Evolutionary conservation across 225 moss, liverwort and hornwort genomes (phyloP), one percentile per base, ranked within the genome.

Genomic region (Sphagnum tenellum): DNA sequence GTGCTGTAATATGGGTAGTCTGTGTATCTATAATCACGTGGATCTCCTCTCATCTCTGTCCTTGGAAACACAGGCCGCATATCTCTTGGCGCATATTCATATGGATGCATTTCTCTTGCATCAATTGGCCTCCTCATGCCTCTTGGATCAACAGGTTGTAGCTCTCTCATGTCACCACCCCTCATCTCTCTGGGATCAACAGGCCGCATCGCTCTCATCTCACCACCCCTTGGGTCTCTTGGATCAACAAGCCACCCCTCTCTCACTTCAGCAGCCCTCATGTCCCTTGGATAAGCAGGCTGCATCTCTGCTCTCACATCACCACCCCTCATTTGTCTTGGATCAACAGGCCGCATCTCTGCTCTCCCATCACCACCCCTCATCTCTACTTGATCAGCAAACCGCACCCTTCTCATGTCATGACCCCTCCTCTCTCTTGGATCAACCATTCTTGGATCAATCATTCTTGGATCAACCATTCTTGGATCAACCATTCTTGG

Each of bases 1-100:
- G 64, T 58, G 8, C 65, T 74, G 45, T 73, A 76, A 46, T 82
- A 29, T 29, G 29, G 47, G 57, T 79, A 79, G 59, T 76, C 76
- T 2, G 64, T 48, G 4, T 59, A 56, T 4, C 72, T 72, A 12
- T 58, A 56, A 10, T 56, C 56, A 8, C 49, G 12, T 47, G 9
- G 49, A 44, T 64, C 49, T 56, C 72, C 67, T 11, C 73, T 77
- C 29, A 29, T 29, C 29, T 29, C 29, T 29, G 29, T 53, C 10
- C 53, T 53, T 7, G 56, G 56, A 56, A 0, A 0, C 4, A 56
- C 56, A 11, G 5, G 56, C 56, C 14, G 56, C 11, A 7, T 11
- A 5, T 29, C 29, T 29, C 29, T 29, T 29, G 29, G 29, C 29
- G 29, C 29, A 29, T 53, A 45, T 62, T 82, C 79, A 60, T 29